These are phyloP conservation scores for Lactarius hatsudake DNA, from an alignment of 768 basidiomycete genomes.

Conservation along the genomic window DNA sequence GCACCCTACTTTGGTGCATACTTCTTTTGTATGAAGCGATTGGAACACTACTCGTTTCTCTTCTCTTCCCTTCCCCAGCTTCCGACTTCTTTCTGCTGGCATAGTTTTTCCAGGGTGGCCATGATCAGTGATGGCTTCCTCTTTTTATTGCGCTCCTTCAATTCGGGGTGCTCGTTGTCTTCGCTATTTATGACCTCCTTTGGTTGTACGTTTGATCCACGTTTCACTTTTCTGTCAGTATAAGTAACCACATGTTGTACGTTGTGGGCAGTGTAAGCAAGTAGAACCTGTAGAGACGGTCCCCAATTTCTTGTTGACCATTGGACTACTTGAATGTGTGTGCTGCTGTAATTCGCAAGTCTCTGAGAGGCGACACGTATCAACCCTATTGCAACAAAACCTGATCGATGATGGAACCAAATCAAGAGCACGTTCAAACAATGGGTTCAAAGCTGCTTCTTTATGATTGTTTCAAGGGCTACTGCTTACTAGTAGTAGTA, in stretches of 20 bases:
- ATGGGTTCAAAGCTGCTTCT: background rate
- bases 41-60: background rate
- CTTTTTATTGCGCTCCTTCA: conserved; percentile 1
- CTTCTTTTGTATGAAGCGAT: background rate
- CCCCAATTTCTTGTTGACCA: background rate
- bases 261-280: background rate
- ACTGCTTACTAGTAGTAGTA: background rate
- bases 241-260: background rate
- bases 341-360: background rate
- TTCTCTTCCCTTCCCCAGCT: background rate
- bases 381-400: background rate
- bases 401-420: background rate
- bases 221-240: background rate
- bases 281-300: background rate
- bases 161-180: conserved; percentile 5
- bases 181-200: conserved; percentile 8
- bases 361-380: background rate
- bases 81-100: conserved; percentile 5
- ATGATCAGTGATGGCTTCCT: background rate
- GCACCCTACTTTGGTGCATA: background rate
- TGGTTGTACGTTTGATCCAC: conserved; percentile 5
- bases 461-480: background rate
- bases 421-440: background rate
- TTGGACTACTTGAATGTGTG: background rate
- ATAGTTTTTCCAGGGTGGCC: background rate